These are phyloP conservation scores for Calonectria fujianensis DNA, from an alignment of 2,329 filamentous ascomycete species.

Conservation along the genomic window DNA sequence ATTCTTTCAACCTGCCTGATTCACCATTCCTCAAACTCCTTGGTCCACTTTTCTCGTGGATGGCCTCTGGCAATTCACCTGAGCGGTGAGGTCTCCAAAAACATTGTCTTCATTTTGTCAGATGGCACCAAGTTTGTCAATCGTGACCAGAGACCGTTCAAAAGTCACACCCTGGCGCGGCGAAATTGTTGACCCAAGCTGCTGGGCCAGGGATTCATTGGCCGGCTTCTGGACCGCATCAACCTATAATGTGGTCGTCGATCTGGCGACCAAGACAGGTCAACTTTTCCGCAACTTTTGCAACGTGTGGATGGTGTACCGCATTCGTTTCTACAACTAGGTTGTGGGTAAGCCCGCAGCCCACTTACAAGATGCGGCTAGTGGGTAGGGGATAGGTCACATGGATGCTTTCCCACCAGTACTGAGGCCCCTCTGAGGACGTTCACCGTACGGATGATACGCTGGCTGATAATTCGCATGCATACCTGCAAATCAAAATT, in stretches of 20 bases:
- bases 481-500: neutral
- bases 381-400: constrained; percentile 67
- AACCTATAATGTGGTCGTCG: constrained; percentile 59
- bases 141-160: constrained; percentile 44
- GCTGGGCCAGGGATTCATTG: constrained; percentile 58
- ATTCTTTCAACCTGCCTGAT: neutral
- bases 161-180: constrained; percentile 47
- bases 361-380: constrained; percentile 67
- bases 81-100: constrained; percentile 42
- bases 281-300: constrained; percentile 36
- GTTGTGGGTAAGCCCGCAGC: constrained; percentile 55
- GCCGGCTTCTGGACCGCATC: constrained; percentile 57
- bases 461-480: neutral
- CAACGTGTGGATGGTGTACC: neutral
- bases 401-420: constrained; percentile 64
- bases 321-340: constrained; percentile 25
- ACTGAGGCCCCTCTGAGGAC: neutral
- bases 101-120: constrained; percentile 54
- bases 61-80: neutral
- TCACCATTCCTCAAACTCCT: neutral
- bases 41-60: neutral
- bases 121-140: constrained; percentile 50
- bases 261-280: constrained; percentile 57
- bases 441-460: neutral
- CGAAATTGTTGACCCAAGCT: constrained; percentile 55